phyloP scores from a whole-genome alignment of 495 filamentous ascomycete species.

The Annulohypoxylon stygium region DNA sequence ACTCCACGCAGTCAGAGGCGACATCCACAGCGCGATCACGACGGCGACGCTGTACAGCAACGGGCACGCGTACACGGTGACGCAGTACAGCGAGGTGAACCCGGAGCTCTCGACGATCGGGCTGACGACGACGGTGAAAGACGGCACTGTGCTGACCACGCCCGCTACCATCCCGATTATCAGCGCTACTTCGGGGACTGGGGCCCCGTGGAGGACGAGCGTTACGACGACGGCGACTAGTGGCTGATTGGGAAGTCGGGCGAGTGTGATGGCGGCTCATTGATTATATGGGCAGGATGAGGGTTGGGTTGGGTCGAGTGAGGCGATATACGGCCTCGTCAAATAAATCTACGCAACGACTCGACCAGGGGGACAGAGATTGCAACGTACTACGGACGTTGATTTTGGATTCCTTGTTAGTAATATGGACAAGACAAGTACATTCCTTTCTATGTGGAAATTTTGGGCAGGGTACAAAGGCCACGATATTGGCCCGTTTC shows the following conservation, averaged over 20 bases:
- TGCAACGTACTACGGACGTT: too few species aligned
- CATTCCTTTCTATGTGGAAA: neutral
- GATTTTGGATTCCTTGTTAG: neutral
- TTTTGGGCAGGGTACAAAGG: neutral
- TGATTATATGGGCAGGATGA: neutral
- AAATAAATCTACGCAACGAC: too few species aligned
- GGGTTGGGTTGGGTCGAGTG: too few species aligned
- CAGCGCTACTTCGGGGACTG: neutral
- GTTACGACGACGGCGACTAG: neutral
- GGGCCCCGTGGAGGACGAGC: neutral
- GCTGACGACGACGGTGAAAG: neutral
- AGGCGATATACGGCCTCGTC: too few species aligned
- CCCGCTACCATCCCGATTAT: neutral
- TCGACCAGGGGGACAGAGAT: neutral
- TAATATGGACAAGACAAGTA: neutral
- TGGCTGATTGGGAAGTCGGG: neutral
- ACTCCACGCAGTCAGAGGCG: neutral
- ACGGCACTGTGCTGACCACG: neutral
- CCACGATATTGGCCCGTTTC: neutral
- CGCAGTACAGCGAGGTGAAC: slow-evolving; percentile 10
- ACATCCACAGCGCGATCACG: neutral
- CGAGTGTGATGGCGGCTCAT: neutral
- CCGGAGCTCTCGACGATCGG: slow-evolving; percentile 3
- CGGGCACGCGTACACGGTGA: slow-evolving; percentile 12
- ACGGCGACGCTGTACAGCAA: neutral